These are phyloP conservation scores for Eucalyptus guilfoylei DNA, from an alignment of 345 rosid genomes.

Conservation along the genomic window DNA sequence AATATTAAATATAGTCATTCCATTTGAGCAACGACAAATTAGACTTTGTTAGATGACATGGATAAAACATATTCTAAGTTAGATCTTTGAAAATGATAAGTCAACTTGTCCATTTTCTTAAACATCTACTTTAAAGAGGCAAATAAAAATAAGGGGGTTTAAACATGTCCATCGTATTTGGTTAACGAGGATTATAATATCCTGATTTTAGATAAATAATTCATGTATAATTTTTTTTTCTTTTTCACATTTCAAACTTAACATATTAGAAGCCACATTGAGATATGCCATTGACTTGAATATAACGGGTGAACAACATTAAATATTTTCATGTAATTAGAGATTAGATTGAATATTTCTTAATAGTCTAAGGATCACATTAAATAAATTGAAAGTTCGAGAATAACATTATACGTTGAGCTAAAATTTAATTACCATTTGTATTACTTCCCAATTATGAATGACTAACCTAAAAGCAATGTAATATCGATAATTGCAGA, in stretches of 20 bases:
- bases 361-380: not conserved
- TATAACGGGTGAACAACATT: not conserved
- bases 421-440: not conserved
- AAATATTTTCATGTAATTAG: not conserved
- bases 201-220: not conserved
- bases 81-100: not conserved
- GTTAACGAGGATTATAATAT: not conserved
- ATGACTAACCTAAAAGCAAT: not conserved
- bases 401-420: rapidly evolving
- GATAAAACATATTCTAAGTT: not conserved
- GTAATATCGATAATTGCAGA: not conserved
- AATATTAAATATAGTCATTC: not conserved
- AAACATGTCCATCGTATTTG: not conserved
- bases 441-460: not conserved
- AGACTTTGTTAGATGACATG: not conserved
- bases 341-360: not conserved
- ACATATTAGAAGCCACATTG: not conserved
- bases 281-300: not conserved
- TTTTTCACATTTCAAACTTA: not conserved
- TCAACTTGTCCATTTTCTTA: not conserved
- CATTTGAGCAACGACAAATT: not conserved
- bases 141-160: not conserved
- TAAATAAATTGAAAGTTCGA: not conserved
- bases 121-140: not conserved
- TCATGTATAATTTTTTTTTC: not conserved